Evolutionary conservation across 2,329 filamentous ascomycete genomes (phyloP), one percentile per base, ranked within the genome.

Genomic region (Elsinoe batatas): DNA sequence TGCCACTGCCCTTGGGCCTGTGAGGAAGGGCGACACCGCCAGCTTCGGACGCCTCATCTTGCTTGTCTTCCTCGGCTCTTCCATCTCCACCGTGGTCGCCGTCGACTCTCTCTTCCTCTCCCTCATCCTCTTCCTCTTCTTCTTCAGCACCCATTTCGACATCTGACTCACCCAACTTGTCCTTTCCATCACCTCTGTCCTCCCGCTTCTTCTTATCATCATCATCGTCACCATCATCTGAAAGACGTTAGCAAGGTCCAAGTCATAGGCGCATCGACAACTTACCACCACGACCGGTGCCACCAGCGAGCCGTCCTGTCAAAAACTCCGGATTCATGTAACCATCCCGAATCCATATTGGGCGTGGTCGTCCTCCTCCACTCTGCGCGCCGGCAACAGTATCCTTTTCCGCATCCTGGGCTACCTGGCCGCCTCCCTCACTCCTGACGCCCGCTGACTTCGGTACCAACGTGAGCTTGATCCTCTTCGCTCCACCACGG

Each of bases 141-240:
- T 17, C 40, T 12, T 17, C 18, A 13, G 40, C 17, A 1, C 12
- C 18, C 18, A 44, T 22, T 3, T 44, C 40, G 11, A 26, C 18
- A 8, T 30, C 26, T 30, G 26, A 7, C 26, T 30, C 26, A 30
- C 8, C 26, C 7, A 8, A 5, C 47, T 51, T 38, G 18, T 51
- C 47, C 18, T 38, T 38, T 12, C 47, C 47, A 10, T 37, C 17
- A 3, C 35, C 32, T 33, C 20, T 38, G 47, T 37, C 18, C 30
- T 36, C 33, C 7, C 33, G 18, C 17, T 44, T 51, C 32, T 51
- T 38, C 47, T 51, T 51, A 17, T 18, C 33, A 2, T 51, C 32
- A 13, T 51, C 47, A 6, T 20, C 44, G 30, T 49, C 44, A 5
- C 44, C 47, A 51, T 51, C 47, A 26, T 51, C 47, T 51, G 17